Conservation (phyloP, 306 rosid genomes). For the Prosopis cineraria region DNA sequence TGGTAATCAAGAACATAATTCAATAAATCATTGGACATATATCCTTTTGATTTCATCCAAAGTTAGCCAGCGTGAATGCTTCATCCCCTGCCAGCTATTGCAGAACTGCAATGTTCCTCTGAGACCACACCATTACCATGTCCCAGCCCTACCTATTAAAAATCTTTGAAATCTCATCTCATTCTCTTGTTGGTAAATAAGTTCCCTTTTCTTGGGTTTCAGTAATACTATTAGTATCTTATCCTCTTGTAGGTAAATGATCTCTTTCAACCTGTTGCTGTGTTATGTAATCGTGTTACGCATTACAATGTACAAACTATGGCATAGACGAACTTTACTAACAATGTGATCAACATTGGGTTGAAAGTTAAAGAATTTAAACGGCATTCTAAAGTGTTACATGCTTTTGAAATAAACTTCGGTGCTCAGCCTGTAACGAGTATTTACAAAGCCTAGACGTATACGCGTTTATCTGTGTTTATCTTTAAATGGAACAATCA, state of each 20-base stretch:
- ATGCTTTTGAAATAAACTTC: neutral
- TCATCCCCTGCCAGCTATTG: neutral
- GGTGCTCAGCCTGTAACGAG: neutral
- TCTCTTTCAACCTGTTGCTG: neutral
- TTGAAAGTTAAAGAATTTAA: neutral
- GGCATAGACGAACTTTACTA: neutral
- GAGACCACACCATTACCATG: neutral
- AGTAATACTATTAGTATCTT: neutral
- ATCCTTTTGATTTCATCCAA: neutral
- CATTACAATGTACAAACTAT: neutral
- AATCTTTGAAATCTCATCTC: neutral
- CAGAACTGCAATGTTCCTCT: neutral
- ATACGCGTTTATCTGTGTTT: neutral
- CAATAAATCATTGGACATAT: neutral
- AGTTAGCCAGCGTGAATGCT: neutral
- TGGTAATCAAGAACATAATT: neutral
- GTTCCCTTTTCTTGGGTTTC: neutral
- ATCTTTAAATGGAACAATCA: neutral
- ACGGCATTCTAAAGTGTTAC: neutral
- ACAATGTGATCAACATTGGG: neutral
- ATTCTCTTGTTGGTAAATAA: neutral
- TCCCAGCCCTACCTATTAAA: neutral
- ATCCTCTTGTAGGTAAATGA: constrained; percentile 1
- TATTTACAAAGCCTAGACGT: neutral
- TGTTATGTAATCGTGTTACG: neutral